Percentiles rank a stretch among this genome's conserved stretches.
Evolutionary conservation across 2,329 filamentous ascomycete genomes (phyloP).

Genomic region (Penicillium oxalicum): DNA sequence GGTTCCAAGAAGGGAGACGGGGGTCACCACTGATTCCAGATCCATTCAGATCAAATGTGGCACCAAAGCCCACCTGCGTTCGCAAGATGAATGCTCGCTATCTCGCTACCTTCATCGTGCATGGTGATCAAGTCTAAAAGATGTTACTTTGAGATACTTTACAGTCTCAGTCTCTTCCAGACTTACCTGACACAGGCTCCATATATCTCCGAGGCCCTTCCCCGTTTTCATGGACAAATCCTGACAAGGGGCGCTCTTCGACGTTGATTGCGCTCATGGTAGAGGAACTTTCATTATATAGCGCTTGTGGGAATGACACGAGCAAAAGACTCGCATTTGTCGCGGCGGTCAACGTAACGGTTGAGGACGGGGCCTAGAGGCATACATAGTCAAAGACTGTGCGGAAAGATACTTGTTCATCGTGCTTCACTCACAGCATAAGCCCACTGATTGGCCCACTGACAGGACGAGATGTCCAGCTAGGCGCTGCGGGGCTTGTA

Average conservation of each 20-base stretch:
- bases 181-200: slow-evolving; percentile 33
- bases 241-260: slow-evolving; percentile 20
- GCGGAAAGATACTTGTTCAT: background rate
- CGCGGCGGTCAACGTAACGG: slow-evolving; percentile 21
- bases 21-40: slow-evolving; percentile 3
- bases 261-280: slow-evolving; percentile 6
- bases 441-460: slow-evolving; percentile 31
- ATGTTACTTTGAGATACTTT: background rate
- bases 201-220: slow-evolving; percentile 18
- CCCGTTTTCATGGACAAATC: slow-evolving; percentile 6
- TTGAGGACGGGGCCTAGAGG: slow-evolving; percentile 17
- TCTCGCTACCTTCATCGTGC: slow-evolving; percentile 8
- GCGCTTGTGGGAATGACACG: slow-evolving; percentile 15
- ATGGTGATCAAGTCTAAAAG: slow-evolving; percentile 22
- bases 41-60: slow-evolving; percentile 12
- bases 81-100: slow-evolving; percentile 25
- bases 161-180: background rate
- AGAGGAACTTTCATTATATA: slow-evolving; percentile 11
- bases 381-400: slow-evolving; percentile 1
- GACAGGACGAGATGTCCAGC: slow-evolving; percentile 16
- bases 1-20: slow-evolving; percentile 24
- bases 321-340: slow-evolving; percentile 22
- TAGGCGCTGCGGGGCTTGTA: background rate
- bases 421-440: slow-evolving; percentile 21
- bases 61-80: slow-evolving; percentile 25